phyloP scores from a whole-genome alignment of 176 grass and related monocot species.

The Bromus sterilis region DNA sequence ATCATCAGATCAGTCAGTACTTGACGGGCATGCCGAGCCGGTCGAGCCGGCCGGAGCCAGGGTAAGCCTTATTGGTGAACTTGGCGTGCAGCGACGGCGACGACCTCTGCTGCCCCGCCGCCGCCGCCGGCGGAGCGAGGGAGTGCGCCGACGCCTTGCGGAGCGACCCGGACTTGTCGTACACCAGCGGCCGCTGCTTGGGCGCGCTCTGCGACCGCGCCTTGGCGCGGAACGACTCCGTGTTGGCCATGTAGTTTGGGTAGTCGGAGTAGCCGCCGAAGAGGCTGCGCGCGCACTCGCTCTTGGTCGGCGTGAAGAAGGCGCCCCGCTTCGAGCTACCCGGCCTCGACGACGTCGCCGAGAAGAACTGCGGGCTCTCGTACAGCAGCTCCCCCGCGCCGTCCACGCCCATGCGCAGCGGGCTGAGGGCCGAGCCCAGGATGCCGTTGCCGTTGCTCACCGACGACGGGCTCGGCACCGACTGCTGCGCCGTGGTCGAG shows the following conservation, averaged over 20 bases:
- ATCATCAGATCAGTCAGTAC: too few relatives aligned
- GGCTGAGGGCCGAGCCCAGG: constrained; percentile 20
- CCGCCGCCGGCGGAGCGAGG: not conserved
- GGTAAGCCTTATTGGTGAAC: constrained; percentile 69
- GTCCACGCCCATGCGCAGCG: constrained; percentile 36
- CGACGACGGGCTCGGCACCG: constrained; percentile 58
- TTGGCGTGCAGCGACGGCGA: constrained; percentile 50
- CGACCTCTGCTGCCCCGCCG: constrained; percentile 26
- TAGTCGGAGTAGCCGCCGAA: constrained; percentile 78
- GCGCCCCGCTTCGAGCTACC: constrained; percentile 49
- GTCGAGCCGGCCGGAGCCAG: constrained; percentile 63
- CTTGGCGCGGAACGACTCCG: constrained; percentile 84
- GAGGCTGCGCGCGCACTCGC: constrained; percentile 63
- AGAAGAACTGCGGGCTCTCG: constrained; percentile 84
- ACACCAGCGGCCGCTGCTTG: constrained; percentile 55
- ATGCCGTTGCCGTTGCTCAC: constrained; percentile 56
- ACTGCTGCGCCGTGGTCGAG: constrained; percentile 57
- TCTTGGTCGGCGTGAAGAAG: constrained; percentile 76
- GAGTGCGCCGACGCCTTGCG: constrained; percentile 39
- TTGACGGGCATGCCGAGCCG: constrained; percentile 69
- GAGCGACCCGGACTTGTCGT: constrained; percentile 47
- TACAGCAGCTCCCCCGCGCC: constrained; percentile 34
- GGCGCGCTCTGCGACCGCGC: constrained; percentile 84
- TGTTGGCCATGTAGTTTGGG: constrained; percentile 98
- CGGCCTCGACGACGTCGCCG: constrained; percentile 58